Evolutionary conservation across 139 green algal species (phyloP).

Genomic region (Chlorella sp.): DNA sequence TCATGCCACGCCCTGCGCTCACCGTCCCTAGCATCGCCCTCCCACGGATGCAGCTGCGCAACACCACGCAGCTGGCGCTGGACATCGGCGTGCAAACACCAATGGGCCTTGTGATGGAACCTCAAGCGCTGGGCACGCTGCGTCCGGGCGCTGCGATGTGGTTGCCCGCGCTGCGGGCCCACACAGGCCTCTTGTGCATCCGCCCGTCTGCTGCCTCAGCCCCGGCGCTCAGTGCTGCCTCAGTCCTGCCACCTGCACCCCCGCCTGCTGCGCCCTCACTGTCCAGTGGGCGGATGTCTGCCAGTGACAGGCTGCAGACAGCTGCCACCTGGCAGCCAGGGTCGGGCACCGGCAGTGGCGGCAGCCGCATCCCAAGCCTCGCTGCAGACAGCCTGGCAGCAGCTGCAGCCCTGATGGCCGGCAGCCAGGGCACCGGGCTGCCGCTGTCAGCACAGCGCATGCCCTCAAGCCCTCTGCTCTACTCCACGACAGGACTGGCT

Average conservation of each 20-base stretch:
- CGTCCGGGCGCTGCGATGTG: slow-evolving; percentile 46
- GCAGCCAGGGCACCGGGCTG: background rate
- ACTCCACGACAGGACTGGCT: slow-evolving; percentile 12
- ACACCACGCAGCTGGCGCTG: slow-evolving; percentile 52
- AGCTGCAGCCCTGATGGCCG: slow-evolving; percentile 5
- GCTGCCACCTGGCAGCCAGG: slow-evolving; percentile 23
- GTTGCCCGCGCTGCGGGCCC: slow-evolving; percentile 52
- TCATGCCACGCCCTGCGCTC: background rate
- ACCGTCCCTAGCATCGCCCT: no score
- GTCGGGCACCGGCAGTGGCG: background rate
- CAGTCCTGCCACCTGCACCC: background rate
- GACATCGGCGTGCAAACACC: slow-evolving; percentile 44
- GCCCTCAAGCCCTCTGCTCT: slow-evolving; percentile 15
- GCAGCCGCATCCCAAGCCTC: slow-evolving; percentile 13
- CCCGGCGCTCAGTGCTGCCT: background rate
- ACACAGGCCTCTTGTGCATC: slow-evolving; percentile 48
- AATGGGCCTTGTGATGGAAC: slow-evolving; percentile 17
- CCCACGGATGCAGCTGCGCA: slow-evolving; percentile 44
- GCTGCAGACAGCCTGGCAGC: slow-evolving; percentile 24
- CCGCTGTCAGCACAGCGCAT: background rate
- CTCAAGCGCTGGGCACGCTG: slow-evolving; percentile 44
- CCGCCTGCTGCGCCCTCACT: background rate
- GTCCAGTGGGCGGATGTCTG: background rate
- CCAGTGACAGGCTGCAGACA: background rate
- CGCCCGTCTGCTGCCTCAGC: slow-evolving; percentile 24